These are phyloP conservation scores for Mycena sp. DNA, from an alignment of 1,284 basidiomycete species.

Conservation along the genomic window DNA sequence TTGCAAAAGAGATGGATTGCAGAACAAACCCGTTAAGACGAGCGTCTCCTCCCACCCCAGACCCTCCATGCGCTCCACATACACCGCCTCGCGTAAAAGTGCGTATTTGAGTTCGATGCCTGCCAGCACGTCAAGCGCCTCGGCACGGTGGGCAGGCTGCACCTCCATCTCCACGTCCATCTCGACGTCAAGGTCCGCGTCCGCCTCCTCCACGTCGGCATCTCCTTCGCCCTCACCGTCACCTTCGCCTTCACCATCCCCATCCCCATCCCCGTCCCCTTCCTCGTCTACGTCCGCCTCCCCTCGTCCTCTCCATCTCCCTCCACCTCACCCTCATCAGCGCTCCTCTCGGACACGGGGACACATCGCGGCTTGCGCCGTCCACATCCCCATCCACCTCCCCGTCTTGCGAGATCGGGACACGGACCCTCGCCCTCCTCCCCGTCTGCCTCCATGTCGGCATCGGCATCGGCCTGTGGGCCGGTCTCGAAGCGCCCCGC, in stretches of 20 bases:
- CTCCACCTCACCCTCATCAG: conserved; percentile 34
- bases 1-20: too few species aligned
- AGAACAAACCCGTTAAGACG: conserved; percentile 62
- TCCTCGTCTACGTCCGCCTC: conserved; percentile 38
- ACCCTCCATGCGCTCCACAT: conserved; percentile 85
- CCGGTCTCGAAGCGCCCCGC: too few species aligned
- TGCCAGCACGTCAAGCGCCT: conserved; percentile 81
- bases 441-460: conserved; percentile 44
- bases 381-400: conserved; percentile 14
- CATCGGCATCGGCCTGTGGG: too few species aligned
- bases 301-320: conserved; percentile 33
- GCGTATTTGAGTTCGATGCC: conserved; percentile 84
- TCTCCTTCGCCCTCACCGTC: conserved; percentile 43
- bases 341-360: conserved; percentile 30
- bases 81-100: conserved; percentile 74
- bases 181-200: conserved; percentile 38
- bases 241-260: conserved; percentile 30
- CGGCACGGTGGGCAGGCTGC: conserved; percentile 79
- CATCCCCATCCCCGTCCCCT: conserved; percentile 27
- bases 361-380: conserved; percentile 23
- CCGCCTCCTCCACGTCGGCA: conserved; percentile 37
- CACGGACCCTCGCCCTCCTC: conserved; percentile 33
- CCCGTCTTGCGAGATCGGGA: conserved; percentile 28
- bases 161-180: conserved; percentile 68
- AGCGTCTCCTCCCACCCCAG: conserved; percentile 81